A percentile compares a stretch with the other conserved stretches of the same genome.
Evolutionary conservation across 140 eudicot genomes (phyloP).

Genomic region (Anethum foeniculum): DNA sequence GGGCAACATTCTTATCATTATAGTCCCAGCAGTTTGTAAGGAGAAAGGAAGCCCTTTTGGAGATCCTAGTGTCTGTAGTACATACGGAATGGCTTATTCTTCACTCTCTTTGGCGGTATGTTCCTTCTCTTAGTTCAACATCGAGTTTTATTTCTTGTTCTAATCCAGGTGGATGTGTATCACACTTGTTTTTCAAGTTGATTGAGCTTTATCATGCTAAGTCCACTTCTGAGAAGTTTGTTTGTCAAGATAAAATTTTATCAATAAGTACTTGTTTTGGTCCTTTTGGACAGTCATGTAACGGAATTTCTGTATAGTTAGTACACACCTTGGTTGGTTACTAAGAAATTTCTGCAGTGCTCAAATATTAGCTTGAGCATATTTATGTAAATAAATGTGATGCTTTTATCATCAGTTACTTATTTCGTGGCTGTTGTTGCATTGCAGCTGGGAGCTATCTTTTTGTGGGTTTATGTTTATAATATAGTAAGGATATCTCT

Average conservation of each 20-base stretch:
- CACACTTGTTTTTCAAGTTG: background rate
- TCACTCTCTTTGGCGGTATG: constrained; percentile 86
- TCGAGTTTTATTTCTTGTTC: background rate
- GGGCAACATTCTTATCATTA: constrained; percentile 44
- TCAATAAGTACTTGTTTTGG: background rate
- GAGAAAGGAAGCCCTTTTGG: constrained; percentile 85
- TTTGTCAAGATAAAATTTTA: background rate
- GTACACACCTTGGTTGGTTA: background rate
- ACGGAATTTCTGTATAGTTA: background rate
- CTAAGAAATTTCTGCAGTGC: background rate
- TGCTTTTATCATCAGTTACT: background rate
- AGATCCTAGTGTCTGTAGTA: constrained; percentile 48
- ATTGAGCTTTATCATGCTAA: background rate
- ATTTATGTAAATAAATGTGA: background rate
- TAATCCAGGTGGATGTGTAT: background rate
- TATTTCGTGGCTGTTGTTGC: background rate
- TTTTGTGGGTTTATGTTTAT: constrained; percentile 51
- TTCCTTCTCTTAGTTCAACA: background rate
- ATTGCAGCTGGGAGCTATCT: constrained; percentile 49
- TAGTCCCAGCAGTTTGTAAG: constrained; percentile 82
- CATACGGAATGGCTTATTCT: constrained; percentile 60
- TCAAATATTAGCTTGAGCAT: background rate
- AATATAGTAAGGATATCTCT: constrained; percentile 41
- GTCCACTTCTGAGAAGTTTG: background rate
- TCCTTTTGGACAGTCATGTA: background rate